Evolutionary conservation across 2,329 filamentous ascomycete genomes (phyloP), one percentile per base, ranked within the genome.

Genomic region (Nemania bipapillata): DNA sequence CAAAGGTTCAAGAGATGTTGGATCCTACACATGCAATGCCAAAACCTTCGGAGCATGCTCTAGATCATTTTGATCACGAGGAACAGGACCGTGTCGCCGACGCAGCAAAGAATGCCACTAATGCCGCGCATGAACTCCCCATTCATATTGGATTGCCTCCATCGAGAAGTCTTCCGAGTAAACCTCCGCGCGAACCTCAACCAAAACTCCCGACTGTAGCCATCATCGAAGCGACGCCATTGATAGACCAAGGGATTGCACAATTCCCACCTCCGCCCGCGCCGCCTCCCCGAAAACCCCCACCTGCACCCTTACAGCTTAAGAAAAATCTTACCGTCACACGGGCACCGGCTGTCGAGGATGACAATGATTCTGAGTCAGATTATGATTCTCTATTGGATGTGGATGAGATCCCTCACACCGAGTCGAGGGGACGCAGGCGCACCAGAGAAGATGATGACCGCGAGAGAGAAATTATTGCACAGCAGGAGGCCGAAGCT

Each of bases 381-480:
- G 94, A 97, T 71, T 96, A 94, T 73, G 93, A 96, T 67, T 91
- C 94, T 70, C 86, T 92, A 40, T 80, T 93, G 12, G 90, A 92
- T 70, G 89, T 91, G 3, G 86, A 90, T 52, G 90, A 91, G 70
- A 83, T 90, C 57, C 83, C 86, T 0, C 78, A 81, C 5, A 81
- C 86, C 40, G 83, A 86, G 12, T 83, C 89, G 60, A 87, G 94
- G 70, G 95, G 94, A 8, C 88, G 94, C 67, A 86, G 93, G 74
- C 93, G 91, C 79, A 97, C 94, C 2, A 87, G 94, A 60, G 93
- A 95, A 78, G 93, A 97, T 70, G 94, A 97, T 75, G 93, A 97
- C 73, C 86, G 86, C 63, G 87, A 93, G 63, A 89, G 94, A 55
- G 92, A 95, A 77, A 84, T 89, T 15, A 79, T 90, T n/a, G 88